phyloP scores from a whole-genome alignment of 2,329 filamentous ascomycete genomes.

The Fusarium nodosum region DNA sequence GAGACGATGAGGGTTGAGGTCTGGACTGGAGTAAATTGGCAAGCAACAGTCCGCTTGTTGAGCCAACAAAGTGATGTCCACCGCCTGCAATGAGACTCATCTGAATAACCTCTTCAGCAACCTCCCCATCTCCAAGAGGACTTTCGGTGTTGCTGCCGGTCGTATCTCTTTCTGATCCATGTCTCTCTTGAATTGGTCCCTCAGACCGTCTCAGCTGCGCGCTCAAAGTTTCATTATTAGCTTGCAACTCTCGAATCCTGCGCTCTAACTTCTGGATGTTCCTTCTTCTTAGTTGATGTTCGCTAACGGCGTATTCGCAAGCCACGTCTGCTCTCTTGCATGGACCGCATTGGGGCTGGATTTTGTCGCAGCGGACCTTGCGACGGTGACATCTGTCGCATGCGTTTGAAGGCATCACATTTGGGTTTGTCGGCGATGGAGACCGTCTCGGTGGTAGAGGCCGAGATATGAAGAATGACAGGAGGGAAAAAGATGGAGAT shows the following conservation, averaged over 20 bases:
- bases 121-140: conserved; percentile 44
- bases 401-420: conserved; percentile 45
- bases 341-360: conserved; percentile 54
- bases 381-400: conserved; percentile 59
- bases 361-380: conserved; percentile 59
- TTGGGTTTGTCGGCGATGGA: conserved; percentile 21
- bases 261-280: conserved; percentile 55
- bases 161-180: not conserved
- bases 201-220: conserved; percentile 29
- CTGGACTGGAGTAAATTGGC: conserved; percentile 56
- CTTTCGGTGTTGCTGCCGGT: conserved; percentile 15
- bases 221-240: conserved; percentile 46
- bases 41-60: conserved; percentile 57
- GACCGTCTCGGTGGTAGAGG: conserved; percentile 37
- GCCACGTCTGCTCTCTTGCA: conserved; percentile 53
- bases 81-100: conserved; percentile 59
- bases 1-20: conserved; percentile 26
- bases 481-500: conserved; percentile 7
- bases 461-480: conserved; percentile 20
- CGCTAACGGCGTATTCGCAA: conserved; percentile 55
- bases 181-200: not conserved
- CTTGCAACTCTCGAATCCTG: conserved; percentile 52
- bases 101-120: conserved; percentile 59
- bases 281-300: conserved; percentile 49
- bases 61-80: conserved; percentile 59